Conservation (phyloP, 495 filamentous ascomycete species). For the Cetradonia linearis region DNA sequence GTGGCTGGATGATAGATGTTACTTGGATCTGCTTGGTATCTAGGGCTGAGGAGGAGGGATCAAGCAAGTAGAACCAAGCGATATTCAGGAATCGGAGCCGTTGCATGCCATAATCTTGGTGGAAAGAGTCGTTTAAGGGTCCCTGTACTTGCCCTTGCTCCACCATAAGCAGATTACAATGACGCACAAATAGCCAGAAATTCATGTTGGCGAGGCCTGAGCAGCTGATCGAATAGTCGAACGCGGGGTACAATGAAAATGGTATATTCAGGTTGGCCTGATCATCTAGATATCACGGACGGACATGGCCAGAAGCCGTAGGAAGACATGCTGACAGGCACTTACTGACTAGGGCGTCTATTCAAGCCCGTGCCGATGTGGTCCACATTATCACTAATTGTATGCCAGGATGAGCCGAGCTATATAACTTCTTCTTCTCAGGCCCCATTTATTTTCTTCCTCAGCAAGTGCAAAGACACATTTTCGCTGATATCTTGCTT, state of each 20-base stretch:
- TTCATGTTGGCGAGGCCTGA: background rate
- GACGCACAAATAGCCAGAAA: background rate
- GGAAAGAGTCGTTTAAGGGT: background rate
- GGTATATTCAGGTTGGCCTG: background rate
- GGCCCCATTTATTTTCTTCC: background rate
- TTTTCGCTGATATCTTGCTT: too few species aligned
- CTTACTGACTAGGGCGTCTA: too few species aligned
- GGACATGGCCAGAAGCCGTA: background rate
- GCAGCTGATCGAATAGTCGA: background rate
- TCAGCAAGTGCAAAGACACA: background rate
- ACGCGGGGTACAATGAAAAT: background rate
- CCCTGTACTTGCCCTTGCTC: background rate
- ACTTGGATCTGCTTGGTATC: background rate
- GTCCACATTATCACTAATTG: too few species aligned
- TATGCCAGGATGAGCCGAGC: background rate
- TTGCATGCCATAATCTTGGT: slow-evolving; percentile 2
- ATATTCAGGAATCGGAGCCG: background rate
- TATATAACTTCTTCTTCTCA: background rate
- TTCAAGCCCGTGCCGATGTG: too few species aligned
- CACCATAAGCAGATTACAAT: background rate
- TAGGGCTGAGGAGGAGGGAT: background rate
- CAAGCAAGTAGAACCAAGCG: background rate
- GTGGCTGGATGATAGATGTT: background rate
- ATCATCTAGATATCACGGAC: background rate
- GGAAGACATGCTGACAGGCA: too few species aligned